phyloP scores from a whole-genome alignment of 768 basidiomycete genomes.

The Pulveroboletus ravenelii region DNA sequence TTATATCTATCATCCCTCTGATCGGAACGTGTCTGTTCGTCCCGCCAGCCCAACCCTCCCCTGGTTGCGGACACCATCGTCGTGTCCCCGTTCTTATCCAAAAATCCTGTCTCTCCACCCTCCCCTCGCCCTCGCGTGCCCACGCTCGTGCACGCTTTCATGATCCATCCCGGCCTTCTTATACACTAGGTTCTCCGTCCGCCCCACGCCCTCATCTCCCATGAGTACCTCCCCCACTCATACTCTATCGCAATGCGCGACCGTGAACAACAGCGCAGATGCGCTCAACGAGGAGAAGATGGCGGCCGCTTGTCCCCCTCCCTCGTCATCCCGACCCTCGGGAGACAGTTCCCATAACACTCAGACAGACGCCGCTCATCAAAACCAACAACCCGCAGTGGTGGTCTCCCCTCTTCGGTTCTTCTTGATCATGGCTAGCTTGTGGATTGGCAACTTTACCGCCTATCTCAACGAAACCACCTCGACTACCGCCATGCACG shows the following conservation, averaged over 20 bases:
- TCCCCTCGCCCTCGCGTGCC: conserved; percentile 12
- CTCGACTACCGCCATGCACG: conserved; percentile 33
- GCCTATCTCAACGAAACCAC: conserved; percentile 35
- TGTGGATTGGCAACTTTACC: conserved; percentile 34
- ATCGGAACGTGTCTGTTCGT: conserved; percentile 16
- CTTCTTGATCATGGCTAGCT: conserved; percentile 32
- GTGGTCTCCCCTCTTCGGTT: conserved; percentile 25
- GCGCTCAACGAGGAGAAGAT: conserved; percentile 25
- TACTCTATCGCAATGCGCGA: conserved; percentile 30
- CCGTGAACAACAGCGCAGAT: conserved; percentile 27
- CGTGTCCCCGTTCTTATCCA: conserved; percentile 5
- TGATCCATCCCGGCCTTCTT: conserved; percentile 12
- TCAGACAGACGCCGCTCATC: background rate
- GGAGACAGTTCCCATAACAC: background rate
- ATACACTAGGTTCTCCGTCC: conserved; percentile 9
- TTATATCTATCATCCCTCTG: conserved; percentile 23
- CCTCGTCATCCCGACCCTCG: background rate
- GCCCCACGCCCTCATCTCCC: conserved; percentile 10
- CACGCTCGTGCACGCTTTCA: conserved; percentile 10
- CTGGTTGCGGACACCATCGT: conserved; percentile 7
- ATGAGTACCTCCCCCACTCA: conserved; percentile 27
- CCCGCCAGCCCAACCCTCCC: conserved; percentile 1
- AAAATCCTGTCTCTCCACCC: conserved; percentile 3
- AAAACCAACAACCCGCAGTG: conserved; percentile 24
- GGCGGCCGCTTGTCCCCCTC: background rate